phyloP scores from a whole-genome alignment of 2,329 filamentous ascomycete genomes.

The Pyrenophora tritici-repentis region DNA sequence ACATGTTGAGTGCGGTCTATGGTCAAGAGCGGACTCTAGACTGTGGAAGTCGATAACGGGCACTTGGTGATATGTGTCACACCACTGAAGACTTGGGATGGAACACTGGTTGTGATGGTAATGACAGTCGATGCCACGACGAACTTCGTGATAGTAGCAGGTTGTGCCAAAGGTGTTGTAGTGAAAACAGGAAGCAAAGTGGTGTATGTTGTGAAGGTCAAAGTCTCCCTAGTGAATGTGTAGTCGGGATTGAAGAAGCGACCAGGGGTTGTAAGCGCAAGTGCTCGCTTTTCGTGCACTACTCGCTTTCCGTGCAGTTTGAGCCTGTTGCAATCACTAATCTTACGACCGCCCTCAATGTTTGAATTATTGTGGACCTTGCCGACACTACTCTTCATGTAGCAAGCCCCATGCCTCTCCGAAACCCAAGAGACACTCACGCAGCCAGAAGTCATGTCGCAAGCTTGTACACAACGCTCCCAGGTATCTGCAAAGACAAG shows the following conservation, averaged over 20 bases:
- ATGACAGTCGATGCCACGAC: background rate
- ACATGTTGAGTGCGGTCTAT: background rate
- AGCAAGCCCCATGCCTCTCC: conserved; percentile 27
- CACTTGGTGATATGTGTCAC: no score
- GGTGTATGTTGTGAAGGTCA: background rate
- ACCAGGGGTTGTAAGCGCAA: background rate
- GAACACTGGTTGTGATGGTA: background rate
- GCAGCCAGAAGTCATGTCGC: conserved; percentile 26
- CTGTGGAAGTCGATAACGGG: background rate
- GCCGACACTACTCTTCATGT: conserved; percentile 28
- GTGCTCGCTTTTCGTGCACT: conserved; percentile 19
- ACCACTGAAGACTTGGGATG: background rate
- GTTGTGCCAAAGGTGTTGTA: background rate
- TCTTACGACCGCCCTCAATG: conserved; percentile 28
- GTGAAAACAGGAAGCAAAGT: background rate
- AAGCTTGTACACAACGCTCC: conserved; percentile 26
- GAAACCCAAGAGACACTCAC: conserved; percentile 25
- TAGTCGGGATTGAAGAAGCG: conserved; percentile 4
- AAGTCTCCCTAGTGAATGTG: background rate
- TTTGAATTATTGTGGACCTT: conserved; percentile 8
- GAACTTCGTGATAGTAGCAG: background rate
- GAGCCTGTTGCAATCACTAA: conserved; percentile 12
- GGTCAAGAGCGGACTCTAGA: background rate
- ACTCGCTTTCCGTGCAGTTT: conserved; percentile 22
- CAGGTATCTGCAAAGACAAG: conserved; percentile 12